phyloP scores from a whole-genome alignment of 192 early-diverging fungal species.

The Linderina pennispora region DNA sequence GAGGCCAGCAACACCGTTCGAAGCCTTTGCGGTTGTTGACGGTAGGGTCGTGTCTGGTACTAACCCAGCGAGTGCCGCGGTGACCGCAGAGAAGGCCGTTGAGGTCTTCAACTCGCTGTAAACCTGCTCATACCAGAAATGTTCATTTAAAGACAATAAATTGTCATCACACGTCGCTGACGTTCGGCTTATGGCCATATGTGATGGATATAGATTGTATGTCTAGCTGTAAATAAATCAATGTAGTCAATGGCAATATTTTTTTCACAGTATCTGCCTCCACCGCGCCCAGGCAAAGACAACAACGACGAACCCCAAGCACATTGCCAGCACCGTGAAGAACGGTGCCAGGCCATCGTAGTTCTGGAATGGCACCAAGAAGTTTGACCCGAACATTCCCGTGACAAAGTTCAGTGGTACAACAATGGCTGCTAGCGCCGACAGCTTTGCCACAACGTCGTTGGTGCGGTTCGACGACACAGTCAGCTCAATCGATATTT shows the following conservation, averaged over 20 bases:
- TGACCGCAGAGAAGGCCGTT: constrained; percentile 40
- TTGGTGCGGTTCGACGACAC: constrained; percentile 76
- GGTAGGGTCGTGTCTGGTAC: constrained; percentile 66
- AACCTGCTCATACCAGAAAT: background rate
- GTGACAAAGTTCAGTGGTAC: constrained; percentile 90
- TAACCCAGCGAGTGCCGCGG: constrained; percentile 59
- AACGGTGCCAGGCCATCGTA: constrained; percentile 38
- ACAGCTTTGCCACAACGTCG: constrained; percentile 82
- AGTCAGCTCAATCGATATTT: constrained; percentile 71
- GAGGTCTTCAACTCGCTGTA: constrained; percentile 27
- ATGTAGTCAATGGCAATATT: too few species aligned
- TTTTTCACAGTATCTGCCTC: too few species aligned
- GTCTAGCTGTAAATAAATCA: too few species aligned
- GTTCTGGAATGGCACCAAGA: constrained; percentile 46
- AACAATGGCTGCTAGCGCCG: constrained; percentile 80
- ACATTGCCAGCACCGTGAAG: constrained; percentile 33
- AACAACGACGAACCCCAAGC: constrained; percentile 28
- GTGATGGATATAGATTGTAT: too few species aligned
- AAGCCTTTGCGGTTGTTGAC: constrained; percentile 46
- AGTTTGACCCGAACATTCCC: constrained; percentile 61
- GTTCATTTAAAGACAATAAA: too few species aligned
- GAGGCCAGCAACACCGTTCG: constrained; percentile 49
- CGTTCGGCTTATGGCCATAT: too few species aligned
- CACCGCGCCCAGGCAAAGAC: constrained; percentile 27
- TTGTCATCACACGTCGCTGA: too few species aligned